These are phyloP conservation scores for Babjeviella inositovora DNA, from an alignment of 805 yeast genomes.

Conservation along the genomic window DNA sequence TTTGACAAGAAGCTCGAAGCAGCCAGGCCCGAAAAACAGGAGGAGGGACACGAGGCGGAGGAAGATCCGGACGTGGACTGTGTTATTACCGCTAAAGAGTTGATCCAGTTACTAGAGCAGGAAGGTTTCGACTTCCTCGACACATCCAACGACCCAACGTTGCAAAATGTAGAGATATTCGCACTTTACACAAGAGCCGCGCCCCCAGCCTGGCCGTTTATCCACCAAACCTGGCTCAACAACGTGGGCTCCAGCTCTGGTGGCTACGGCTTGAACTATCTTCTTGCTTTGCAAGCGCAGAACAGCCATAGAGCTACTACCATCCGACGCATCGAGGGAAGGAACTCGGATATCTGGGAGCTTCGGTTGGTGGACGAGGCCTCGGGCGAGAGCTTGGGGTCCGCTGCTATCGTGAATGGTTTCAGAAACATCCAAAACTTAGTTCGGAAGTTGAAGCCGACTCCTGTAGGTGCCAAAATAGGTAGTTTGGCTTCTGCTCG, in stretches of 20 bases:
- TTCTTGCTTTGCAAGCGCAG: slow-evolving; percentile 19
- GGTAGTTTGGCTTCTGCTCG: slow-evolving; percentile 3
- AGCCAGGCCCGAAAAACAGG: slow-evolving; percentile 56
- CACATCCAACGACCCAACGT: slow-evolving; percentile 1
- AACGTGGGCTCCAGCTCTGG: slow-evolving; percentile 79
- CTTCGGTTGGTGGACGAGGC: slow-evolving; percentile 28
- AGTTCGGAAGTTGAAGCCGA: slow-evolving; percentile 64
- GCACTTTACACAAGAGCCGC: slow-evolving; percentile 18
- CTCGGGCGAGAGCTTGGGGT: slow-evolving; percentile 22
- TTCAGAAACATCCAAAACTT: slow-evolving; percentile 89
- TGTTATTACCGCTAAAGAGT: slow-evolving; percentile 83
- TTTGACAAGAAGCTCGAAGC: slow-evolving; percentile 95
- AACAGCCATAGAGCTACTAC: slow-evolving; percentile 5
- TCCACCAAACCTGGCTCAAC: slow-evolving; percentile 48
- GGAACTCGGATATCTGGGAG: slow-evolving; percentile 67
- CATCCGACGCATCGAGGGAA: slow-evolving; percentile 35
- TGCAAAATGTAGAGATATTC: neutral
- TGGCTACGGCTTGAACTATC: slow-evolving; percentile 68
- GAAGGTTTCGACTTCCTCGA: slow-evolving; percentile 4
- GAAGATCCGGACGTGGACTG: slow-evolving; percentile 63
- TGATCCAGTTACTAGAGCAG: slow-evolving; percentile 43
- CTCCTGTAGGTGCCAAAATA: slow-evolving; percentile 4
- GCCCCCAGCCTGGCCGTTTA: slow-evolving; percentile 49
- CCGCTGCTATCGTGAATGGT: slow-evolving; percentile 69
- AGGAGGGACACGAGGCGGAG: slow-evolving; percentile 5